Percentiles rank a stretch among this genome's conserved stretches.
Evolutionary conservation across 345 rosid species (phyloP).

Genomic region (Eucalyptus melliodora): DNA sequence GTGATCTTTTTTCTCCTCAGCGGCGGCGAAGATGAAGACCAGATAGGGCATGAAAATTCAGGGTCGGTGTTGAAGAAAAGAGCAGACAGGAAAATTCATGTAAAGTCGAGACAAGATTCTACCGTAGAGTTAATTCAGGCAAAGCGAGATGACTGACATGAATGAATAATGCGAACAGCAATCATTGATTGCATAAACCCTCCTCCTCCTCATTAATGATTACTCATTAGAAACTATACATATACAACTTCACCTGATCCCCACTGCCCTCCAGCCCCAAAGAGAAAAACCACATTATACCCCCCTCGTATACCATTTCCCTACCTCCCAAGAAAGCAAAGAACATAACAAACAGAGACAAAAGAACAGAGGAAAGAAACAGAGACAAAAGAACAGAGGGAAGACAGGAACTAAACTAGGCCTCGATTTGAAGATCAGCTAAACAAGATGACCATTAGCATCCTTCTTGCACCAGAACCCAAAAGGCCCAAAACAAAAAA

Average conservation of each 20-base stretch:
- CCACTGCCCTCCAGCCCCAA: background rate
- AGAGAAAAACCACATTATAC: background rate
- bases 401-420: background rate
- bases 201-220: constrained; percentile 8
- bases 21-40: background rate
- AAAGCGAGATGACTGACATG: background rate
- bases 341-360: background rate
- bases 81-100: background rate
- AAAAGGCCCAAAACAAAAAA: background rate
- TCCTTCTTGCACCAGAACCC: background rate
- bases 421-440: constrained; percentile 4
- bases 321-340: background rate
- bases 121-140: background rate
- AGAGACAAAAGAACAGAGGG: background rate
- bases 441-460: constrained; percentile 6
- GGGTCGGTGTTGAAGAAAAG: background rate
- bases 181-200: constrained; percentile 15
- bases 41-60: background rate
- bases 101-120: background rate
- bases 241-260: constrained; percentile 26
- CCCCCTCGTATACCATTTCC: constrained; percentile 15
- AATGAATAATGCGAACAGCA: background rate
- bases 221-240: constrained; percentile 18
- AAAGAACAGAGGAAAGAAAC: background rate
- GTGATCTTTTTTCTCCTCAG: background rate